These are phyloP conservation scores for Trypanosoma mega DNA, from an alignment of 208 protist species.

Conservation along the genomic window DNA sequence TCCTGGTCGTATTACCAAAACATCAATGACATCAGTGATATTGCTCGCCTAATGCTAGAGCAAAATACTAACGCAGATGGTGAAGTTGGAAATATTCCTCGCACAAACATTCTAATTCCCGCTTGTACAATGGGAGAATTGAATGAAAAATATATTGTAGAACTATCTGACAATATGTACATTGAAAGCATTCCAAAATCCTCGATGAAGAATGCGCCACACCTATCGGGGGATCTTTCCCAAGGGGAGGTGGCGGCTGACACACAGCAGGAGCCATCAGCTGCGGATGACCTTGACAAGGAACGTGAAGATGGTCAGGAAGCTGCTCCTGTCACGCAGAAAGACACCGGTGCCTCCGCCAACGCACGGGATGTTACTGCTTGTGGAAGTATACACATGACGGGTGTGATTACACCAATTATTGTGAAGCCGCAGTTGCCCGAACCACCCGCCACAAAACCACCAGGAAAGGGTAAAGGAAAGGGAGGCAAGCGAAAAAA, in stretches of 20 bases:
- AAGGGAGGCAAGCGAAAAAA: conserved; percentile 36
- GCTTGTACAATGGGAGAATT: conserved; percentile 6
- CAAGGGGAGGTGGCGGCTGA: not conserved
- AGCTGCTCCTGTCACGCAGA: conserved; percentile 3
- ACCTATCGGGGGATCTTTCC: not conserved
- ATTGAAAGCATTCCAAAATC: conserved; percentile 52
- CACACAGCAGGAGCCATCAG: not conserved
- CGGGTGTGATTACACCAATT: conserved; percentile 60
- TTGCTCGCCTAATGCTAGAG: conserved; percentile 41
- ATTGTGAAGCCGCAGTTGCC: conserved; percentile 69
- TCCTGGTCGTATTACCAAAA: conserved; percentile 66
- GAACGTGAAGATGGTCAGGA: conserved; percentile 28
- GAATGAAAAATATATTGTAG: conserved; percentile 19
- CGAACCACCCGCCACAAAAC: conserved; percentile 26
- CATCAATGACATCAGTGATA: conserved; percentile 52
- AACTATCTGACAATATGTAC: conserved; percentile 49
- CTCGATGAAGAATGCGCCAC: conserved; percentile 19
- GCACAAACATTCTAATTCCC: conserved; percentile 59
- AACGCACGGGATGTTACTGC: conserved; percentile 49
- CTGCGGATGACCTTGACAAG: not conserved
- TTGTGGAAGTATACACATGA: conserved; percentile 42
- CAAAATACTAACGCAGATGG: conserved; percentile 53
- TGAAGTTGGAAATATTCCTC: conserved; percentile 44
- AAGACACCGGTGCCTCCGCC: conserved; percentile 34
- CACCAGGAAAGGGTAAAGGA: conserved; percentile 23